Evolutionary conservation across 164 flowering plant genomes (phyloP).

Genomic region (Nelumbo lutea): DNA sequence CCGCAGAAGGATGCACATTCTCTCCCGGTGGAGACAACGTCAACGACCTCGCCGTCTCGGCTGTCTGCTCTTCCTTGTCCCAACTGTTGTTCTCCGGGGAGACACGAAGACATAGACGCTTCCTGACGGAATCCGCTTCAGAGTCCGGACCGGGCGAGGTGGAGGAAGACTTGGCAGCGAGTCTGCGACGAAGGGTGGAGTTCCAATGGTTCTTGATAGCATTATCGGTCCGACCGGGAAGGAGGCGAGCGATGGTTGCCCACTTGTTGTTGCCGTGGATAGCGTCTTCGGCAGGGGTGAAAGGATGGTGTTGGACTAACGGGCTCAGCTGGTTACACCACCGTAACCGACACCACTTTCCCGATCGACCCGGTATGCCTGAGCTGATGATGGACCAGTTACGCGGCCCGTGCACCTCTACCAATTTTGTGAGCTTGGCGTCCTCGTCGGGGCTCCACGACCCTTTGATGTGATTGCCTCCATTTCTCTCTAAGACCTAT

Average conservation of each 20-base stretch:
- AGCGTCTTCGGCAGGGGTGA: constrained; percentile 54
- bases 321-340: constrained; percentile 88
- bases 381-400: constrained; percentile 62
- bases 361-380: constrained; percentile 61
- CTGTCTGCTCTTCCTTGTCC: background rate
- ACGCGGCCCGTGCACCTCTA: constrained; percentile 51
- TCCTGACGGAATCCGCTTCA: constrained; percentile 22
- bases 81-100: constrained; percentile 14
- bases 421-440: constrained; percentile 37
- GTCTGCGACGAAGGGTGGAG: constrained; percentile 41
- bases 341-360: constrained; percentile 69
- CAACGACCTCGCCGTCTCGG: constrained; percentile 29
- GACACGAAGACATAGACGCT: constrained; percentile 14
- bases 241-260: too few species aligned
- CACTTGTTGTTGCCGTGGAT: constrained; percentile 57
- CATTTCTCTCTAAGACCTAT: background rate
- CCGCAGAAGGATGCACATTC: background rate
- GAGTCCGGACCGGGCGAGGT: constrained; percentile 25
- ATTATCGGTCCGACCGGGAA: too few species aligned
- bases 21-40: constrained; percentile 48
- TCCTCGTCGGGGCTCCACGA: constrained; percentile 69
- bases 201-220: too few species aligned
- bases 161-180: constrained; percentile 12
- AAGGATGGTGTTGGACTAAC: constrained; percentile 57
- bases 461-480: constrained; percentile 41